Base-by-base conservation (phyloP, 164 flowering plant genomes). In the Paratinospora sagittata region DNA sequence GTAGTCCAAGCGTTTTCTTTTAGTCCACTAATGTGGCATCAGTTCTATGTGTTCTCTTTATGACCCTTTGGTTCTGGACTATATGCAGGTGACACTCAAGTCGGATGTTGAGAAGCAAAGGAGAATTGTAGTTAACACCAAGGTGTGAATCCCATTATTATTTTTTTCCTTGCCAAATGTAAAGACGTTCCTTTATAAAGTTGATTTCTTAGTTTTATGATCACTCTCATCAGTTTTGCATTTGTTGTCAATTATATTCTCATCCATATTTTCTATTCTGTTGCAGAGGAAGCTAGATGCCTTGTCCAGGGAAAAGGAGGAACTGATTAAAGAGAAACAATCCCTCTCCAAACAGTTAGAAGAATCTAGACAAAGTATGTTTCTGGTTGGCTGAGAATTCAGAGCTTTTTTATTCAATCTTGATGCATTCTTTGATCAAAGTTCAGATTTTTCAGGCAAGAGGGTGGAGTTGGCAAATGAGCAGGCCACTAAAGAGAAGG, bases 301-400 rank as follows among this genome's bases (percentile, higher is more conserved):
- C 21, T 19, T 80, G 72, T 65, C 71, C 19, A 89, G 78, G 81
- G 95, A 89, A 72, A 89, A 84, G 78, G 94, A 92, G n/a, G 96
- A 85, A 26, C 68, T 84, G 58, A 77, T 65, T 76, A 88, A 81
- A 78, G 90, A 90, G 87, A 88, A 79, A 64, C 87, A 82, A 77
- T 71, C 79, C 43, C 84, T 88, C 70, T 81, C 84, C 66, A 89
- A 82, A 74, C 92, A 89, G 81, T 73, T 90, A 57, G 97, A 90
- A 65, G 93, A 90, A 8, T 69, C 76, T 37, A 87, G 69, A 79
- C 88, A 84, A 78, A 86, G 90, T 87, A 78, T 24, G 45, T 23
- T 11, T 66, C 39, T 34, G 11, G 64, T 2, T 37, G 61, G 24
- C 61, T n/a, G 61, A 55, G 61, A 55, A 23, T 55, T 55, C 21